A percentile compares a stretch with the other conserved stretches of the same genome.
Conservation (phyloP, 805 yeast genomes). For the Yarrowia keelungensis region DNA sequence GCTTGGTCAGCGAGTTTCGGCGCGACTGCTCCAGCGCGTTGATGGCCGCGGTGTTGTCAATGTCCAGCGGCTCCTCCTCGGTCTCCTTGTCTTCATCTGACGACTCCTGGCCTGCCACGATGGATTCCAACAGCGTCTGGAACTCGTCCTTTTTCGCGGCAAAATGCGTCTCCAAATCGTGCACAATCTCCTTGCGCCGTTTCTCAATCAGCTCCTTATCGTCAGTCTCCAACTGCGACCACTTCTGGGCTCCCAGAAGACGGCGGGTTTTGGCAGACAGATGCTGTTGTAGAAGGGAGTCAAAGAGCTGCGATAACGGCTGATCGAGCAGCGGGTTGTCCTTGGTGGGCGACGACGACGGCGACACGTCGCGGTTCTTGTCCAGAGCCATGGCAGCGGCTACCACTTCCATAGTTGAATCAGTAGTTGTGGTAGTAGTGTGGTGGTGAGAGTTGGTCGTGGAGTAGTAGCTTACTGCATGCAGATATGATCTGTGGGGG, state of each 20-base stretch:
- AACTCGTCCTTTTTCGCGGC: conserved; percentile 18
- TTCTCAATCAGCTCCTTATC: conserved; percentile 28
- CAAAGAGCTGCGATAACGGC: conserved; percentile 15
- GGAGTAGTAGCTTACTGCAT: not conserved
- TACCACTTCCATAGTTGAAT: conserved; percentile 18
- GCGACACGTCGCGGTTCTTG: conserved; percentile 27
- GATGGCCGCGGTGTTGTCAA: conserved; percentile 22
- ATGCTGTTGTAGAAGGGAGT: conserved; percentile 7
- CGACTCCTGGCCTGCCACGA: conserved; percentile 18
- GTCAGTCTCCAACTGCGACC: conserved; percentile 27
- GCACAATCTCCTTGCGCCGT: conserved; percentile 24
- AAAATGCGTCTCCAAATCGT: conserved; percentile 13
- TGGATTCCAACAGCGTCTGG: conserved; percentile 21
- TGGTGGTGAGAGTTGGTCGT: too few species aligned
- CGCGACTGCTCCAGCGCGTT: conserved; percentile 31
- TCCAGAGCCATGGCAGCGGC: conserved; percentile 38
- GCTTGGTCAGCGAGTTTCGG: conserved; percentile 32
- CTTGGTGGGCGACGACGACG: conserved; percentile 20
- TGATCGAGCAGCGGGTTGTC: not conserved
- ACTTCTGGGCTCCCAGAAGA: conserved; percentile 2
- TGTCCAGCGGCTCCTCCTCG: conserved; percentile 21
- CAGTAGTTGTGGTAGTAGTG: too few species aligned
- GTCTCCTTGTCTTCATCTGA: conserved; percentile 12
- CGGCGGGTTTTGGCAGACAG: conserved; percentile 19
- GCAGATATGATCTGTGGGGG: conserved; percentile 34